Percentiles rank a stretch among this genome's conserved stretches.
These are phyloP conservation scores for Wallemia hederae DNA, from an alignment of 1,284 basidiomycete genomes.

Conservation along the genomic window DNA sequence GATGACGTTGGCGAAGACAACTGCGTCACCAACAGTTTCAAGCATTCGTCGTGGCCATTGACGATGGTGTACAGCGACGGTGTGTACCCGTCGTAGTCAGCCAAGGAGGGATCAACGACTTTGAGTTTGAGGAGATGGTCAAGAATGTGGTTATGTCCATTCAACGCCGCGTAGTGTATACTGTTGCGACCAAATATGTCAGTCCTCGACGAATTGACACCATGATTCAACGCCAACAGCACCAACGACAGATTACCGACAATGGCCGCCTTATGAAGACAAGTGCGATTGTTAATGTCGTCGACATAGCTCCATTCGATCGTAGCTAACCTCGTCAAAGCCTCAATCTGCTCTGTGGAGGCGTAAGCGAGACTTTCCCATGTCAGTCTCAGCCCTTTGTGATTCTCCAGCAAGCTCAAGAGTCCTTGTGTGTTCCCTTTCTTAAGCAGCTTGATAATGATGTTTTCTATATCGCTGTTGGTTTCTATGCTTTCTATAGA, in stretches of 20 bases:
- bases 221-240: conserved; percentile 44
- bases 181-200: conserved; percentile 81
- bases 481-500: conserved; percentile 25
- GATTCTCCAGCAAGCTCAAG: conserved; percentile 34
- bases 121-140: conserved; percentile 36
- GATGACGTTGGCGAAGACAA: conserved; percentile 22
- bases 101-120: conserved; percentile 31
- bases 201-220: conserved; percentile 32
- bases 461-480: conserved; percentile 12
- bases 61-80: conserved; percentile 77
- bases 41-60: conserved; percentile 53
- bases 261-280: conserved; percentile 78
- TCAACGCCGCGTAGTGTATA: conserved; percentile 86
- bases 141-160: conserved; percentile 53
- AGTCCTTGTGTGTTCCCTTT: conserved; percentile 12
- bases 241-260: conserved; percentile 56
- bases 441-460: neutral
- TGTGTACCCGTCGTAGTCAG: conserved; percentile 80
- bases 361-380: conserved; percentile 16
- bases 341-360: conserved; percentile 6
- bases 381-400: conserved; percentile 25
- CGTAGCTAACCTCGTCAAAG: conserved; percentile 28
- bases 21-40: conserved; percentile 35
- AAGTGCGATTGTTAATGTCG: conserved; percentile 85
- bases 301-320: conserved; percentile 81